Evolutionary conservation across 2,329 filamentous ascomycete species (phyloP), one percentile per base, ranked within the genome.

Genomic region (Cladophialophora psammophila): DNA sequence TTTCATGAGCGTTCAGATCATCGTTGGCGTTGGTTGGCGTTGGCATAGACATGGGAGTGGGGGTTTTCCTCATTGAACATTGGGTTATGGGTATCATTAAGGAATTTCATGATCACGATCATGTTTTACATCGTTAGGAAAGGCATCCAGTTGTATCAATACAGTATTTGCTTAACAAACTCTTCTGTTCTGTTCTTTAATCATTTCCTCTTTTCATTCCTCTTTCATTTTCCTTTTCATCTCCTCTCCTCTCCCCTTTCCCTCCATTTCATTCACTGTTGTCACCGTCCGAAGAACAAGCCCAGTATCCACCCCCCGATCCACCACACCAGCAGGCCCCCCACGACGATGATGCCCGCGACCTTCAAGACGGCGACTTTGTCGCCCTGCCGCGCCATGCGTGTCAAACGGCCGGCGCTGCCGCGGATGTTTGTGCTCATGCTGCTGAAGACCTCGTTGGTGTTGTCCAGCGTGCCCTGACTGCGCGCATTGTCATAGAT

Each of bases 401-500:
- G 89, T 26, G 91, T 92, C 55, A 99, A 81, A 12, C 95, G 87
- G 57, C 86, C 85, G 12, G 93, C 93, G 71, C 91, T 96, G 52
- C 93, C 93, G 77, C 93, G 94, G 68, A 99, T 83, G 71, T 90
- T 90, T 13, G 90, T 90, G 40, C 88, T 86, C 86, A 99, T 93
- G 74, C 89, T 91, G 67, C 92, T 94, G 80, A 99, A 98, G 31
- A 93, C 95, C 73, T 98, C 93, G 78, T 86, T 90, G 91, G 92
- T 94, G 75, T 88, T 89, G 80, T 99, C 93, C 72, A 99, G 91
- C 70, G 96, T 87, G 72, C 91, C 88, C 75, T 98, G 94, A 74
- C 92, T 88, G 66, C 93, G 88, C 58, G 95, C 95, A 78, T 95
- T 93, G 81, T 98, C 94, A 85, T 98, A 97, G 76, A 99, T 99